Evolutionary conservation across 441 rosid genomes (phyloP), one percentile per base, ranked within the genome.

Genomic region (Aquilaria agallochum): DNA sequence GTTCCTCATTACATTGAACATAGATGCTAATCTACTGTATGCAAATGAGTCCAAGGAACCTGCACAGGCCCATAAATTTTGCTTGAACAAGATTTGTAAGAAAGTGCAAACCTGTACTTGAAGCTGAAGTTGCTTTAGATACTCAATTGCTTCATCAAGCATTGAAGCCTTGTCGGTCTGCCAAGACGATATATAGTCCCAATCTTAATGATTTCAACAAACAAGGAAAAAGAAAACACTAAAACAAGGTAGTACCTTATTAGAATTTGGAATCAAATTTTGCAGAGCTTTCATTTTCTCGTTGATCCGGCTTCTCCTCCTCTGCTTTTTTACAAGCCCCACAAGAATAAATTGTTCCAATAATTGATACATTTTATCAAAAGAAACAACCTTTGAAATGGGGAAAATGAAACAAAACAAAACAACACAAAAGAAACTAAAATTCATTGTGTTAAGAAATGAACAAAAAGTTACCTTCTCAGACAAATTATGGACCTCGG

Each of bases 261-360:
- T 86, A 45, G 92, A 86, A 62, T 86, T 83, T 7, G 92, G 92
- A 60, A 83, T 82, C 30, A 86, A 77, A 71, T 79, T 82, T 10
- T 83, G 92, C 62, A 86, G 72, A 31, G 92, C 87, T 68, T 86
- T 86, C 89, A 86, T 86, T 71, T 86, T 86, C 75, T 86, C 92
- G 74, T 86, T 86, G 54, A 86, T 86, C 74, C 83, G 78, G 59
- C 89, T 86, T 71, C 89, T 76, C 72, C 92, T 82, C 65, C 92
- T 81, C 92, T 86, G 80, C 63, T 13, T 61, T 33, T 56, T 60
- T 11, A 33, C 11, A 59, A 40, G 30, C 53, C 31, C 53, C 44
- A 5, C 30, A 42, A 14, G 7, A 20, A 20, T 20, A 20, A 20
- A 20, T 20, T 20, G 27, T 20, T 20, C 27, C 27, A 20, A 20